A percentile compares a stretch with the other conserved stretches of the same genome.
phyloP scores from a whole-genome alignment of 148 eudicot species.

The Pharnaceum exiguum region DNA sequence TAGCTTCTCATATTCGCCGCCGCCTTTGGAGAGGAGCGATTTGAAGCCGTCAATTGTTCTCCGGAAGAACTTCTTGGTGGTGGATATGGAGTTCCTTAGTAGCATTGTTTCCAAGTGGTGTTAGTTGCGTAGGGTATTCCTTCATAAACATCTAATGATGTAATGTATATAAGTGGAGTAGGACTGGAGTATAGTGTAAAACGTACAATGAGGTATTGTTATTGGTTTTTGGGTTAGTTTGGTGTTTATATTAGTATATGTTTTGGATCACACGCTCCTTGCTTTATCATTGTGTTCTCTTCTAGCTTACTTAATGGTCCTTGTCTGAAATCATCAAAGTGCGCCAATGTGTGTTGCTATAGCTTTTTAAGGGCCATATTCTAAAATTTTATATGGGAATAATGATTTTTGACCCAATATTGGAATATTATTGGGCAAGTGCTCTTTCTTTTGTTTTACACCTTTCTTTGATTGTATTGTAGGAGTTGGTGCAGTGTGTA shows the following conservation, averaged over 20 bases:
- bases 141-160: constrained; percentile 12
- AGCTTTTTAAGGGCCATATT: no score
- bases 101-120: constrained; percentile 19
- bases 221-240: background rate
- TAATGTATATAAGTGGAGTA: background rate
- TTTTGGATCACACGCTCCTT: constrained; percentile 27
- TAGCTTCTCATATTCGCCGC: constrained; percentile 35
- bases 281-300: constrained; percentile 22
- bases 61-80: constrained; percentile 54
- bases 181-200: background rate
- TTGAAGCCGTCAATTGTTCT: constrained; percentile 43
- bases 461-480: constrained; percentile 25
- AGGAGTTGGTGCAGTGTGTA: no score
- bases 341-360: no score
- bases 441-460: constrained; percentile 21
- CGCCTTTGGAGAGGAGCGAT: constrained; percentile 37
- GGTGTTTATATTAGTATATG: constrained; percentile 11
- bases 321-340: constrained; percentile 8
- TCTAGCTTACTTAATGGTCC: constrained; percentile 26
- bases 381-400: no score
- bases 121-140: background rate
- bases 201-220: constrained; percentile 3
- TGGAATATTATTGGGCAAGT: background rate
- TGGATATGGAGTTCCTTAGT: constrained; percentile 40
- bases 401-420: no score